phyloP scores from a whole-genome alignment of 306 rosid genomes.

The Rubus parviflorus region DNA sequence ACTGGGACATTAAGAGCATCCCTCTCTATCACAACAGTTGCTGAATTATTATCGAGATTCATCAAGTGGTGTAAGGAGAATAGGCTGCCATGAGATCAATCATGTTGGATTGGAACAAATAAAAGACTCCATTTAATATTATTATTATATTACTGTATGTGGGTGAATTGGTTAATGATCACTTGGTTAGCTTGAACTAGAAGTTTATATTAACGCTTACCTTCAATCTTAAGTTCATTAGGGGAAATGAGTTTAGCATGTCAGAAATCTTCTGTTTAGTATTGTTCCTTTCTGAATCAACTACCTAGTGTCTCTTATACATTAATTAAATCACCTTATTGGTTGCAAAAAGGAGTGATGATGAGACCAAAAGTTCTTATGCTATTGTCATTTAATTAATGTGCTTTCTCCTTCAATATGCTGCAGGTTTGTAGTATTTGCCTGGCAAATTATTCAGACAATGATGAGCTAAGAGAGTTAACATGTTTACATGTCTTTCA shows the following conservation, averaged over 20 bases:
- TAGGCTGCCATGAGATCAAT: neutral
- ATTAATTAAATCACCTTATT: neutral
- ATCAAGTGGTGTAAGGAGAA: neutral
- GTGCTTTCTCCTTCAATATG: conserved; percentile 9
- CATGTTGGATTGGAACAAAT: neutral
- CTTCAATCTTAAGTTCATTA: neutral
- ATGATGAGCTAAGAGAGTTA: conserved; percentile 68
- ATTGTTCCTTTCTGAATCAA: neutral
- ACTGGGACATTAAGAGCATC: neutral
- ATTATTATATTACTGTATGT: neutral
- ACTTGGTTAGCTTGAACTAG: neutral
- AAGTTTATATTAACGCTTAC: neutral
- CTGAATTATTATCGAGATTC: neutral
- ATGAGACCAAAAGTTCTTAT: neutral
- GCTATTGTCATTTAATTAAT: neutral
- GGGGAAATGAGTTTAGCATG: neutral
- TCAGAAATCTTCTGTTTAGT: neutral
- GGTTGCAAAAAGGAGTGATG: neutral
- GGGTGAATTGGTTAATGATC: neutral
- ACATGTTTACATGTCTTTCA: conserved; percentile 74
- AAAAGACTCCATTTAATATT: neutral
- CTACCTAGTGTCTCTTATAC: neutral
- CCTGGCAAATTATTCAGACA: conserved; percentile 59
- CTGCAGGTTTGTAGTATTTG: conserved; percentile 74
- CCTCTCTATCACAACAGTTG: neutral